A percentile compares a stretch with the other conserved stretches of the same genome.
These are phyloP conservation scores for Penicillium mononematosum DNA, from an alignment of 495 filamentous ascomycete genomes.

Conservation along the genomic window DNA sequence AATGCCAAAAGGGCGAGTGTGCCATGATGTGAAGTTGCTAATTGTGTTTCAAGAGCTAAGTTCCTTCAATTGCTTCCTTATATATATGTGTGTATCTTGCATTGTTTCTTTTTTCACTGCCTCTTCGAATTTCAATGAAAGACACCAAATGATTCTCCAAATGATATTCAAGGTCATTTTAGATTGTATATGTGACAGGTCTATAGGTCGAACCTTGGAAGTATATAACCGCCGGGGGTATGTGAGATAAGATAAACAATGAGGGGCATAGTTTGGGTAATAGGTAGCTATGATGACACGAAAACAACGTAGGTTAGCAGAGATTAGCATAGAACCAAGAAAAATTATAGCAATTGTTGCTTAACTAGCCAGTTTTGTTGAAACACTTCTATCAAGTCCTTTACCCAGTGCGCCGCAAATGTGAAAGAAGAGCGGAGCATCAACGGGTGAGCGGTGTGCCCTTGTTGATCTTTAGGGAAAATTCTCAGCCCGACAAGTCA, in stretches of 20 bases:
- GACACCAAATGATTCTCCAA: neutral
- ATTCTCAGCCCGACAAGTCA: conserved; percentile 28
- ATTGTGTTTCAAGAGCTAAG: neutral
- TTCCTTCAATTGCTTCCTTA: neutral
- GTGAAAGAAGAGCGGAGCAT: conserved; percentile 30
- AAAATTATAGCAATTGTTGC: conserved; percentile 1
- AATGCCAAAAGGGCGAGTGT: conserved; percentile 55
- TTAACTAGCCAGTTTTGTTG: neutral
- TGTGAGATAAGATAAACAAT: conserved; percentile 11
- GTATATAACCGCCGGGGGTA: neutral
- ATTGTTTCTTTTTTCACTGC: neutral
- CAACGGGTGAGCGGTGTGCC: conserved; percentile 23
- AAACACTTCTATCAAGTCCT: neutral
- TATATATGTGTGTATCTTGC: neutral
- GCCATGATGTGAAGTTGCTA: conserved; percentile 47
- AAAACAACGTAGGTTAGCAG: neutral
- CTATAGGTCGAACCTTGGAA: neutral
- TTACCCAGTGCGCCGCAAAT: neutral
- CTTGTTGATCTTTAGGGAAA: conserved; percentile 17
- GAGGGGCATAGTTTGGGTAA: conserved; percentile 5
- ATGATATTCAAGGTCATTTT: neutral
- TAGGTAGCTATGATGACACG: conserved; percentile 5
- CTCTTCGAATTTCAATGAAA: neutral
- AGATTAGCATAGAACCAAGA: neutral
- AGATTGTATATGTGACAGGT: neutral